Conservation (phyloP, 2,329 filamentous ascomycete genomes). For the Penicillium oxalicum region DNA sequence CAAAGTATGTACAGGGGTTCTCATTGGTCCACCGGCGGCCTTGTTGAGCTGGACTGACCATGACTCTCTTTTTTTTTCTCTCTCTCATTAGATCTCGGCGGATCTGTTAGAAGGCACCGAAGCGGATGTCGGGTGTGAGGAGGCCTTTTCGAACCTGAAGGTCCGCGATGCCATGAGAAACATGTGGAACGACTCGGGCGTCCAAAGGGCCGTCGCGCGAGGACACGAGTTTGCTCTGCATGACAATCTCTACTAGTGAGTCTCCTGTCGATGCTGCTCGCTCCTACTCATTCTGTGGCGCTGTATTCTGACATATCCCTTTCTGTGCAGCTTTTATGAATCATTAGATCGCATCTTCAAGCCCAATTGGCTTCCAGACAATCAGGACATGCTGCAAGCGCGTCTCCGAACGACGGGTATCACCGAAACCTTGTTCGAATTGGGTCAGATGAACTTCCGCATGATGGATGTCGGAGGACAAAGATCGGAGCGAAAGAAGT, state of each 20-base stretch:
- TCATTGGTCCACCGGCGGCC: background rate
- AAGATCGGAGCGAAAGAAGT: constrained; percentile 90
- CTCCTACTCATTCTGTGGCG: no score
- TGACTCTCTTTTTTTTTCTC: constrained; percentile 1
- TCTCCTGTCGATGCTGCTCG: background rate
- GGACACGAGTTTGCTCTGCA: constrained; percentile 96
- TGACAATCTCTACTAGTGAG: constrained; percentile 91
- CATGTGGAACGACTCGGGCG: constrained; percentile 77
- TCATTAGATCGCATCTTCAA: constrained; percentile 70
- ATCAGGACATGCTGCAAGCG: constrained; percentile 90
- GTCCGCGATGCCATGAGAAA: constrained; percentile 71
- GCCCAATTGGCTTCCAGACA: constrained; percentile 76
- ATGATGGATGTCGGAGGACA: constrained; percentile 97
- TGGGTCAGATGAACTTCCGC: constrained; percentile 85
- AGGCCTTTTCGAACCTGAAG: constrained; percentile 60
- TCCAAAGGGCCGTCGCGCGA: constrained; percentile 81
- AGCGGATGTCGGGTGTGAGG: constrained; percentile 70
- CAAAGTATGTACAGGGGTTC: constrained; percentile 53
- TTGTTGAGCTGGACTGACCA: constrained; percentile 8
- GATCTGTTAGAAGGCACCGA: constrained; percentile 69
- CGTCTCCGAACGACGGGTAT: constrained; percentile 90
- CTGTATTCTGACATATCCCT: constrained; percentile 9
- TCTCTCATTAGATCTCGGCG: constrained; percentile 60
- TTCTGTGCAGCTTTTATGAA: constrained; percentile 65
- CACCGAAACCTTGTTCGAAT: constrained; percentile 88